A percentile compares a stretch with the other conserved stretches of the same genome.
Evolutionary conservation across 1,284 basidiomycete genomes (phyloP).

Genomic region (Porodaedalea pini): DNA sequence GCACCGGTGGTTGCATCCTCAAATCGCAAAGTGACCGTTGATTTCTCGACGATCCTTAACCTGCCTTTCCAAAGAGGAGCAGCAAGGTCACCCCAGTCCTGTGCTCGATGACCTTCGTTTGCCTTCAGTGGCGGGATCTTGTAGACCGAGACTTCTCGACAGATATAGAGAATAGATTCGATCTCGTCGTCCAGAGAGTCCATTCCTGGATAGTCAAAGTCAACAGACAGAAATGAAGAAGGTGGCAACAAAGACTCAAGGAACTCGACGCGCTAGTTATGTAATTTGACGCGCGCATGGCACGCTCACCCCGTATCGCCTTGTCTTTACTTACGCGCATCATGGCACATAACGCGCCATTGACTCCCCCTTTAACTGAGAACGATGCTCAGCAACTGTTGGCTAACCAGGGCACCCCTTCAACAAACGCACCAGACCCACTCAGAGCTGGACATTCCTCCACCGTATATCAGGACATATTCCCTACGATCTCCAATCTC

Average conservation of each 20-base stretch:
- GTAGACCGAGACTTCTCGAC: slow-evolving; percentile 79
- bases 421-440: background rate
- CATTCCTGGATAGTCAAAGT: slow-evolving; percentile 37
- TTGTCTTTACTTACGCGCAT: background rate
- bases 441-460: background rate
- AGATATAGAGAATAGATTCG: slow-evolving; percentile 82
- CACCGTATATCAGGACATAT: slow-evolving; percentile 11
- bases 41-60: slow-evolving; percentile 78
- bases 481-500: slow-evolving; percentile 3
- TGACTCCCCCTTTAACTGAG: slow-evolving; percentile 12
- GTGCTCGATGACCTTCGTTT: slow-evolving; percentile 83
- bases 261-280: background rate
- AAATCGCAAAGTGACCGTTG: slow-evolving; percentile 58
- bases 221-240: slow-evolving; percentile 5
- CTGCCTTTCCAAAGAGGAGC: slow-evolving; percentile 87
- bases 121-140: slow-evolving; percentile 79
- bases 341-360: slow-evolving; percentile 31
- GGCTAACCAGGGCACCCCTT: background rate
- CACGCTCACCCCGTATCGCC: background rate
- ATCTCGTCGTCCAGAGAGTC: slow-evolving; percentile 68
- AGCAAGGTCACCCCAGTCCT: slow-evolving; percentile 82
- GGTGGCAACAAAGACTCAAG: background rate
- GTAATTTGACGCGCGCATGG: background rate
- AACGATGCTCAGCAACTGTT: slow-evolving; percentile 11
- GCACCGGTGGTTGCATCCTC: slow-evolving; percentile 76